phyloP scores from a whole-genome alignment of 1,284 basidiomycete species.

The Taiwanofungus camphoratus region DNA sequence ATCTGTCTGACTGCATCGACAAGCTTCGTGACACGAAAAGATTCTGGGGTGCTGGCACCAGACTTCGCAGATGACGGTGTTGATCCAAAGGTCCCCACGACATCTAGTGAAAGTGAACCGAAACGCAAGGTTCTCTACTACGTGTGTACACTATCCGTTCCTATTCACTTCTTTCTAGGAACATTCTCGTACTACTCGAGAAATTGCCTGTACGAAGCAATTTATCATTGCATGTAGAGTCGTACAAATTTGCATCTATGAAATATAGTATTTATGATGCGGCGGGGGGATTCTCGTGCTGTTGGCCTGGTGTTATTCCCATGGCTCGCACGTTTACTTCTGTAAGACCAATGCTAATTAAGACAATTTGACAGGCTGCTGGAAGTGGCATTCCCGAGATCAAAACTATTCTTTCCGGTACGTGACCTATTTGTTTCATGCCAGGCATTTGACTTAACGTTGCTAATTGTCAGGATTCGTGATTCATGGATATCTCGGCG shows the following conservation, averaged over 20 bases:
- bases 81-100: slow-evolving; percentile 21
- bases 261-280: too few species aligned
- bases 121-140: slow-evolving; percentile 80
- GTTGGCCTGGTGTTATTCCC: too few species aligned
- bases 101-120: slow-evolving; percentile 20
- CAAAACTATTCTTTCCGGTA: slow-evolving; percentile 91
- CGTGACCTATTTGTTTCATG: slow-evolving; percentile 10
- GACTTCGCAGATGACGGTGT: slow-evolving; percentile 33
- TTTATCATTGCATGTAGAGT: too few species aligned
- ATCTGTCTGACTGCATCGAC: slow-evolving; percentile 85
- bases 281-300: too few species aligned
- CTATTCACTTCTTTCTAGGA: too few species aligned
- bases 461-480: slow-evolving; percentile 75
- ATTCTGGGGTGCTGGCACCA: slow-evolving; percentile 67
- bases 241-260: too few species aligned
- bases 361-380: slow-evolving; percentile 56
- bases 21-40: slow-evolving; percentile 83
- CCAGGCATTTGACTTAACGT: neutral
- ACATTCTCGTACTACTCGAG: too few species aligned
- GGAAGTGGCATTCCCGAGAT: slow-evolving; percentile 97
- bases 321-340: too few species aligned
- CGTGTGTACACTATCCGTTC: slow-evolving; percentile 53
- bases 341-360: too few species aligned
- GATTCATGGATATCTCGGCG: slow-evolving; percentile 95
- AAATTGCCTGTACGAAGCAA: too few species aligned